These are phyloP conservation scores for Cryptococcus sp. DNA, from an alignment of 1,284 basidiomycete genomes.

Conservation along the genomic window DNA sequence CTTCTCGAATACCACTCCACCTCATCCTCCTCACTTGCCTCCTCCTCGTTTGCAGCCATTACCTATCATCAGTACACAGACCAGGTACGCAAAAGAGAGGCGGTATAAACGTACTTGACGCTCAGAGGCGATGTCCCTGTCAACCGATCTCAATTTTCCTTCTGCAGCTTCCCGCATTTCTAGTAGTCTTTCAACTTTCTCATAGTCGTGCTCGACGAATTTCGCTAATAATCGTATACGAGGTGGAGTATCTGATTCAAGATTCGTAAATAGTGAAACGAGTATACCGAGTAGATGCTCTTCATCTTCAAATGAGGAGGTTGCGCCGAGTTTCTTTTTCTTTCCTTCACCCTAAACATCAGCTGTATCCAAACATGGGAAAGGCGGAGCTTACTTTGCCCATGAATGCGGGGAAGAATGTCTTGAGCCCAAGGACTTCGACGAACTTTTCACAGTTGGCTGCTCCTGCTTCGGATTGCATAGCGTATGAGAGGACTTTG, in stretches of 20 bases:
- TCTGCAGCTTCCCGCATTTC: constrained; percentile 74
- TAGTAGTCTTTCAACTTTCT: constrained; percentile 86
- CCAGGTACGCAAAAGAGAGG: background rate
- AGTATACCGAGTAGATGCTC: constrained; percentile 85
- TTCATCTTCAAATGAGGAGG: constrained; percentile 71
- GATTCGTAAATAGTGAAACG: constrained; percentile 80
- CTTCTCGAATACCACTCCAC: constrained; percentile 76
- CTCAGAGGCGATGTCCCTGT: constrained; percentile 63
- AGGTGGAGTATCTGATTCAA: constrained; percentile 75
- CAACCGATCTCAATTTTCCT: constrained; percentile 57
- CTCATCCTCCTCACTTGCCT: constrained; percentile 61
- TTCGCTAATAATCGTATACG: constrained; percentile 84
- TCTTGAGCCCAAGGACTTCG: constrained; percentile 79
- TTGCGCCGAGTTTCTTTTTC: constrained; percentile 56
- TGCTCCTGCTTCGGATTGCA: constrained; percentile 73
- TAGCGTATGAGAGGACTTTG: constrained; percentile 85
- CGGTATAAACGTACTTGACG: constrained; percentile 54
- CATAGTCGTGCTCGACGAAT: constrained; percentile 86
- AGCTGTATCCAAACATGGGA: background rate
- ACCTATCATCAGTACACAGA: constrained; percentile 47
- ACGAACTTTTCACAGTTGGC: constrained; percentile 80
- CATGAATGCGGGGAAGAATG: constrained; percentile 86
- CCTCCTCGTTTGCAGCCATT: constrained; percentile 58
- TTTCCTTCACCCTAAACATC: constrained; percentile 49
- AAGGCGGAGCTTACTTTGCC: constrained; percentile 62